These are phyloP conservation scores for Rhododendron molle DNA, from an alignment of 148 eudicot genomes.

Conservation along the genomic window DNA sequence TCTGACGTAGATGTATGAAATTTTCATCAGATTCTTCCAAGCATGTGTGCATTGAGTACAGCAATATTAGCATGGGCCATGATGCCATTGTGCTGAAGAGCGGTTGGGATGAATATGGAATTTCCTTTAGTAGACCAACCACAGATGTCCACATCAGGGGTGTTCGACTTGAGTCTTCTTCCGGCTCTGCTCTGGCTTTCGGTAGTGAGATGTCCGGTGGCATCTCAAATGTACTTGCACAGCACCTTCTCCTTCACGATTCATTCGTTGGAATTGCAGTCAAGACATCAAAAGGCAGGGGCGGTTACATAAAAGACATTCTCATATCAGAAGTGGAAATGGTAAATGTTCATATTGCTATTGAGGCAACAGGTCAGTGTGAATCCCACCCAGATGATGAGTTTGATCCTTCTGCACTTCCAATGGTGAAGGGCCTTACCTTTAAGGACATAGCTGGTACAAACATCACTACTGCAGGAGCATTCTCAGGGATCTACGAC, in stretches of 20 bases:
- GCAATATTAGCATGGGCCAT: constrained; percentile 56
- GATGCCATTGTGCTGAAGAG: constrained; percentile 59
- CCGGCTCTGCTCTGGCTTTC: constrained; percentile 52
- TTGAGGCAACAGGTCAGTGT: constrained; percentile 39
- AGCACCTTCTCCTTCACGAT: constrained; percentile 36
- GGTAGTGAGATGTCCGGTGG: constrained; percentile 87
- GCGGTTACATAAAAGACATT: constrained; percentile 41
- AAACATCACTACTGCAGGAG: constrained; percentile 37
- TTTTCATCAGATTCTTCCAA: constrained; percentile 51
- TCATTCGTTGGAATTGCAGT: constrained; percentile 41
- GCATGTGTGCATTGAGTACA: constrained; percentile 52
- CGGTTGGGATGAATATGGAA: constrained; percentile 76
- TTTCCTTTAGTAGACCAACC: constrained; percentile 41
- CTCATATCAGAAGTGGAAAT: constrained; percentile 29
- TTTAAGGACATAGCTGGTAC: constrained; percentile 39
- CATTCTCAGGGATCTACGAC: constrained; percentile 38
- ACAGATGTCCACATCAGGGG: constrained; percentile 34
- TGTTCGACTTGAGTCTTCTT: constrained; percentile 35
- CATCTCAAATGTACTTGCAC: constrained; percentile 38
- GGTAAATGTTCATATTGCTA: constrained; percentile 31
- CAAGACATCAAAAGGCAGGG: constrained; percentile 58
- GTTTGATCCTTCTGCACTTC: constrained; percentile 47
- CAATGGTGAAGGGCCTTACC: constrained; percentile 34
- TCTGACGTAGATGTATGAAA: constrained; percentile 5
- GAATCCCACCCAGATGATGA: constrained; percentile 49